These are phyloP conservation scores for Trichoderma sp. DNA, from an alignment of 2,329 filamentous ascomycete genomes.

Conservation along the genomic window DNA sequence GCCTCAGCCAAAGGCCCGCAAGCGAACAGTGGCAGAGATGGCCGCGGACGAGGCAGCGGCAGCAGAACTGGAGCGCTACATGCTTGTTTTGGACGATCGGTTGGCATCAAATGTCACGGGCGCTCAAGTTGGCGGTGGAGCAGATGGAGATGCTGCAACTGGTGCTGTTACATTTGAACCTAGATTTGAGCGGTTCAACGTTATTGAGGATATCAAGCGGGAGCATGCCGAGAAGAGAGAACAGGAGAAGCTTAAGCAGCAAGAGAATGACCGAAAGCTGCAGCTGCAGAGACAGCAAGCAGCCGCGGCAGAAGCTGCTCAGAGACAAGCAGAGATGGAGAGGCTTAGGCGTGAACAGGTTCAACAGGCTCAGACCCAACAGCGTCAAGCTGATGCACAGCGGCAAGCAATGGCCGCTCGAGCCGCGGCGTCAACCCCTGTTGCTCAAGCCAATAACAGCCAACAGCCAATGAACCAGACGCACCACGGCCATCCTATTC, in stretches of 20 bases:
- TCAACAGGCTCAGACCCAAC: conserved; percentile 41
- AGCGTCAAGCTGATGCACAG: conserved; percentile 42
- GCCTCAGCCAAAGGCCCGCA: conserved; percentile 83
- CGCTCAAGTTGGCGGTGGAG: conserved; percentile 57
- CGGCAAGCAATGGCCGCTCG: conserved; percentile 39
- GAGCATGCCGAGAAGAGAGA: conserved; percentile 76
- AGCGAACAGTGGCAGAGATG: conserved; percentile 91
- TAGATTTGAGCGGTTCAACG: conserved; percentile 88
- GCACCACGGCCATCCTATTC: conserved; percentile 40
- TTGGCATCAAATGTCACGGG: conserved; percentile 62
- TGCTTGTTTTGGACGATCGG: conserved; percentile 89
- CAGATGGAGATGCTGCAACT: conserved; percentile 73
- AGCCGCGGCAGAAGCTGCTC: conserved; percentile 44
- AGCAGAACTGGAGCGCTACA: conserved; percentile 85
- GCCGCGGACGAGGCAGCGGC: conserved; percentile 92
- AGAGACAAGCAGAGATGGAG: conserved; percentile 49
- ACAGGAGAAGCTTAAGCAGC: conserved; percentile 70
- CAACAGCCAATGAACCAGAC: conserved; percentile 34
- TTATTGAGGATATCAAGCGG: conserved; percentile 79
- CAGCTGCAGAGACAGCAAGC: conserved; percentile 48
- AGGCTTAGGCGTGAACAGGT: conserved; percentile 43
- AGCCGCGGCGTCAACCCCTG: conserved; percentile 31
- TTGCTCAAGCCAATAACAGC: conserved; percentile 32
- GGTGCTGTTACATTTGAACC: conserved; percentile 76
- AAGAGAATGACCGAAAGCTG: conserved; percentile 59